These are phyloP conservation scores for Cymbidium sinense DNA, from an alignment of 106 monocot genomes.

Conservation along the genomic window DNA sequence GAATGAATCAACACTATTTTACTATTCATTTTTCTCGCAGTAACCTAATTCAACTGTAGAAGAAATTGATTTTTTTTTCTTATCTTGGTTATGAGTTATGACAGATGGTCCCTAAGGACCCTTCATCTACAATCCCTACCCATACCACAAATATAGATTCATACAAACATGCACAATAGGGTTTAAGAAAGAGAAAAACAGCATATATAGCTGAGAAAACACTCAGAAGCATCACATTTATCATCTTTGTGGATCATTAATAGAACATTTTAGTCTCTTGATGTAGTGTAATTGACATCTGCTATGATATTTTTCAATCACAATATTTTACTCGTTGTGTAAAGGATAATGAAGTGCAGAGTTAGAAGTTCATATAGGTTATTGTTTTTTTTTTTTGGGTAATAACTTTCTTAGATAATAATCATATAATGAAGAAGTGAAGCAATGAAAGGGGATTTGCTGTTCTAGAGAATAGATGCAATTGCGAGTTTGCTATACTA, in stretches of 20 bases:
- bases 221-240: neutral
- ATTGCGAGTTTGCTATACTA: neutral
- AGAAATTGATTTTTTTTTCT: neutral
- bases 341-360: neutral
- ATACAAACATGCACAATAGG: neutral
- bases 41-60: neutral
- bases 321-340: neutral
- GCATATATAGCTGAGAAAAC: neutral
- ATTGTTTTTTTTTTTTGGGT: neutral
- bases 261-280: neutral
- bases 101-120: neutral
- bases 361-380: neutral
- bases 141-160: neutral
- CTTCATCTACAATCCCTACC: neutral
- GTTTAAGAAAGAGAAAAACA: neutral
- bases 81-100: neutral
- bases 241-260: neutral
- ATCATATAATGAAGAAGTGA: neutral
- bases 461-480: neutral
- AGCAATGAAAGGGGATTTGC: neutral
- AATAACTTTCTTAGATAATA: neutral
- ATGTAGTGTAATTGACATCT: neutral
- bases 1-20: neutral
- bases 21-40: neutral
- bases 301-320: neutral